Evolutionary conservation across 2,329 filamentous ascomycete species (phyloP), one percentile per base, ranked within the genome.

Genomic region (Grosmannia huntii): DNA sequence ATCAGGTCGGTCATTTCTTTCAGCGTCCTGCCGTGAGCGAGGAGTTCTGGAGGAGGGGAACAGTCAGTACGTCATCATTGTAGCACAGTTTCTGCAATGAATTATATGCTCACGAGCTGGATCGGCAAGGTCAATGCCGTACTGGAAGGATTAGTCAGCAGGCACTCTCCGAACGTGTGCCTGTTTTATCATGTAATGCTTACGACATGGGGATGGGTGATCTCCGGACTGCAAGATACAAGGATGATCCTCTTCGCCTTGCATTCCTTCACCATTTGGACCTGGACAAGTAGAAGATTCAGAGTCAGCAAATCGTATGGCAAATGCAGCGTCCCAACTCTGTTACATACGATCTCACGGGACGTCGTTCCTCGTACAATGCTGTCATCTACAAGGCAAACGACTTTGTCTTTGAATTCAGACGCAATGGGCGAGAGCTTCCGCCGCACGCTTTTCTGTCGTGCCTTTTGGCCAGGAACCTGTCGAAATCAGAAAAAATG

Each of bases 381-480:
- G n/a, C 84, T 89, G 72, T 96, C 92, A 65, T 96, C 92, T 1
- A 96, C 88, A 0, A 97, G 75, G 12, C 90, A 77, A 9, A 97
- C 87, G 60, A 85, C 87, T 65, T 87, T 85, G 64, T 81, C 89
- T 59, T 84, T 77, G 71, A 96, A 96, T 68, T 96, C 90, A 44
- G 85, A 84, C 28, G 85, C 82, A 72, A 96, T 95, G 23, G 91
- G 83, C 61, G 88, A 92, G 46, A 97, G 79, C 74, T 97, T 97
- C 54, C 91, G 83, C 4, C 92, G 85, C 11, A 97, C 90, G 64
- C 89, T 87, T 72, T 92, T 92, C 66, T 94, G 83, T 4, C 91
- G 80, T 21, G 84, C 81, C 64, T 83, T 83, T 70, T 96, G 91
- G 31, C 86, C 87, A 1, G 91, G 76, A 60, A 72, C 59, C 50